Evolutionary conservation across 179 eudicot genomes (phyloP), one percentile per base, ranked within the genome.

Genomic region (Beta corolliflora): DNA sequence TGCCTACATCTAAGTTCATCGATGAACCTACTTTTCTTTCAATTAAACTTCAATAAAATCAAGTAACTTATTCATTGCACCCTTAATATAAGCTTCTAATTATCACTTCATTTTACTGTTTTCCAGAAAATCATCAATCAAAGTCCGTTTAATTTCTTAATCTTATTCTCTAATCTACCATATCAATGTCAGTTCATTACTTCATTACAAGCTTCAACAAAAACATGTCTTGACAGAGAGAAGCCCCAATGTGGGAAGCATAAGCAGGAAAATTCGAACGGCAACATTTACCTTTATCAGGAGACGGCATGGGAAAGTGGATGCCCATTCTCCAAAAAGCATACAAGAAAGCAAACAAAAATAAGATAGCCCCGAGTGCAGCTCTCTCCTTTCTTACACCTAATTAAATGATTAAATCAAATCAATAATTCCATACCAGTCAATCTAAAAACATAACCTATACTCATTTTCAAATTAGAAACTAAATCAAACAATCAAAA

Each of bases 241-340:
- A 79, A 23, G 48, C 70, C n/a, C 59, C 23, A 19, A 19, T 25
- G 52, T n/a, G 14, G 5, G 21, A 46, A 25, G 18, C 45, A 16
- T 56, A 23, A 14, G 16, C 23, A 59, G 16, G 31, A 14, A 81
- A 63, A 59, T 77, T 12, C 10, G 52, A 71, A 31, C 3, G 64
- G 55, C 5, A 74, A 52, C 12, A 36, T 45, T 56, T 82, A 95
- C 99, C 99, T 91, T 92, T 92, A 89, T 94, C 99, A 9, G 96
- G 93, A 67, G 98, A 94, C 81, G 99, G 99, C 99, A 95, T 95
- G 11, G 99, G 99, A 86, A 95, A 95, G 80, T 95, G 99, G 79
- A 95, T 91, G 77, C 99, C 99, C 94, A 95, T 88, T 82, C 97
- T 98, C 99, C 99, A 95, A 78, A 95, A 95, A 68, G 88, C 99